Conservation (phyloP, 2,329 filamentous ascomycete genomes). For the Aspergillus clavatus region DNA sequence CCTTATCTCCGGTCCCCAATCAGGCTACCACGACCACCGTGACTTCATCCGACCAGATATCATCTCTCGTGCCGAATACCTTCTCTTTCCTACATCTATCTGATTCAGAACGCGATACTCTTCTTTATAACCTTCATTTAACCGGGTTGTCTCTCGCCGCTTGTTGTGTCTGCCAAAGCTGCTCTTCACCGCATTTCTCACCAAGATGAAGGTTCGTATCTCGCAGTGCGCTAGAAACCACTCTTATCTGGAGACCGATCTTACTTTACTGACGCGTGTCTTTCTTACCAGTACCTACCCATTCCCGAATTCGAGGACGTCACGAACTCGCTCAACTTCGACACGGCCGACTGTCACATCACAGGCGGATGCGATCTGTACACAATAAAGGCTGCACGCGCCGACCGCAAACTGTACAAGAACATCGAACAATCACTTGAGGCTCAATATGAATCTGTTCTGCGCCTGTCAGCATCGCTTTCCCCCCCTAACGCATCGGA, state of each 20-base stretch:
- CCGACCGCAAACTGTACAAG: constrained; percentile 96
- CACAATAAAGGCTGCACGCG: constrained; percentile 91
- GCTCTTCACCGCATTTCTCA: constrained; percentile 5
- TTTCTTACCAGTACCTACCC: constrained; percentile 69
- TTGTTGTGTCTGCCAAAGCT: not conserved
- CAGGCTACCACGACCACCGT: not conserved
- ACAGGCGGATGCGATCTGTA: constrained; percentile 94
- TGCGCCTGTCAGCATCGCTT: constrained; percentile 79
- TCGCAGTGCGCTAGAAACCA: not conserved
- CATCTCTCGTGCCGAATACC: not conserved
- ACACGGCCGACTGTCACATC: constrained; percentile 86
- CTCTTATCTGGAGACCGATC: not conserved
- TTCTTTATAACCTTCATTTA: not conserved
- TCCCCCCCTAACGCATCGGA: constrained; percentile 75
- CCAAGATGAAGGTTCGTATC: constrained; percentile 18
- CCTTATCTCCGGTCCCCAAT: constrained; percentile 40
- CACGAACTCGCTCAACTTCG: constrained; percentile 89
- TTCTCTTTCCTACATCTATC: not conserved
- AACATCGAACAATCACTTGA: constrained; percentile 89
- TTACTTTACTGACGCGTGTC: constrained; percentile 12
- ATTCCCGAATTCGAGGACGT: constrained; percentile 87
- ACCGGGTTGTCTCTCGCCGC: not conserved
- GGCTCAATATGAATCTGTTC: constrained; percentile 80
- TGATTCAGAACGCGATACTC: not conserved
- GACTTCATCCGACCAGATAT: not conserved